Base-by-base conservation (phyloP, 306 rosid species). In the Citrullus amarus region DNA sequence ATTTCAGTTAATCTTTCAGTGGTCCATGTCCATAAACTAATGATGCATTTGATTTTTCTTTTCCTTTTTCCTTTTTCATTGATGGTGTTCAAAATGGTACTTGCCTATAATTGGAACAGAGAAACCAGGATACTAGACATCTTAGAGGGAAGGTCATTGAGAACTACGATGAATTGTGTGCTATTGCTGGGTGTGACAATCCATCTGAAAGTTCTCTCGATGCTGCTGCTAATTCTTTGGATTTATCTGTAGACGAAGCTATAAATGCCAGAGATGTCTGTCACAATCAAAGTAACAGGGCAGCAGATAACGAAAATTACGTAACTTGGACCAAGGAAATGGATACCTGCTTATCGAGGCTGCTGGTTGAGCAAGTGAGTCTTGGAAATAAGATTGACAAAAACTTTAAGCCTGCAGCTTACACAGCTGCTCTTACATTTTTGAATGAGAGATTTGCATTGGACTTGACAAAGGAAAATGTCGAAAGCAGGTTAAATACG, bases 341-440 rank as follows among this genome's bases (percentile, higher is more conserved):
- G 91, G 89, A 88, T 86, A 67, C 36, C 75, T 88, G 85, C 85
- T 82, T 86, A 72, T 77, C 85, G 28, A 83, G 84, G 80, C 79
- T 82, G 66, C 87, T 88, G 75, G 79, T 82, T 67, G 76, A 86
- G 78, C 89, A 88, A 77, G 89, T 86, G 74, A 67, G 77, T 84
- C 60, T 84, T 83, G 91, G 89, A 46, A 88, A 88, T 65, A 88
- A 81, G 83, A 81, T 88, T 56, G 91, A 86, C 81, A 82, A 82
- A 77, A 81, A 73, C 77, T 84, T 88, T 60, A 88, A 84, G 81
- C 76, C 85, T 77, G 73, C 82, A 43, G 91, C 87, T 77, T 88
- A 84, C 81, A 74, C 80, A 57, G 78, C 85, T 84, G 82, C 86
- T 46, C 54, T 57, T 83, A 78, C 83, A 25, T 75, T 74, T 82